Conservation (phyloP, 352 stramenopile species). For the Phytophthora pluvialis region DNA sequence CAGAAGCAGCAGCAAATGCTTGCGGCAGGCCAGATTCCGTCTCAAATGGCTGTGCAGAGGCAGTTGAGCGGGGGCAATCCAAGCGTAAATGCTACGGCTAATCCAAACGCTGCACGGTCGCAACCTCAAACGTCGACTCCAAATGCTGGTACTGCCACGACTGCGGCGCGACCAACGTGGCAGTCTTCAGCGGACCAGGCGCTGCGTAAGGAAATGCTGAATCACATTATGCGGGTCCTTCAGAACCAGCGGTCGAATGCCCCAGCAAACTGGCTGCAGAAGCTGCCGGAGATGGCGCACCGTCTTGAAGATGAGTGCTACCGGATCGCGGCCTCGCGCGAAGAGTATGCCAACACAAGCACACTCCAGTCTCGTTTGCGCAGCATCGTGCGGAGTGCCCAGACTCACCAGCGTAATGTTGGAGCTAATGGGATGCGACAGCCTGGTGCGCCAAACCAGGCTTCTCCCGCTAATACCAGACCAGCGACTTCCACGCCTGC, state of each 20-base stretch:
- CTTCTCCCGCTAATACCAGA: slow-evolving; percentile 27
- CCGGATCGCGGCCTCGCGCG: slow-evolving; percentile 81
- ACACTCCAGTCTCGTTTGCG: slow-evolving; percentile 97
- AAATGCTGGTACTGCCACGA: slow-evolving; percentile 8
- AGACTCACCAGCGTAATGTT: slow-evolving; percentile 67
- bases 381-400: slow-evolving; percentile 90
- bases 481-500: slow-evolving; percentile 23
- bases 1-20: slow-evolving; percentile 53
- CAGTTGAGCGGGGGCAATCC: slow-evolving; percentile 36
- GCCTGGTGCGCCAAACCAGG: slow-evolving; percentile 31
- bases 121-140: slow-evolving; percentile 30
- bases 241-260: slow-evolving; percentile 96
- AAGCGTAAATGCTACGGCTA: slow-evolving; percentile 21
- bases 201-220: slow-evolving; percentile 85
- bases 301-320: slow-evolving; percentile 98
- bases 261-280: slow-evolving; percentile 96
- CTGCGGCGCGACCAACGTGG: slow-evolving; percentile 55
- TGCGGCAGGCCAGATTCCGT: slow-evolving; percentile 23
- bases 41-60: slow-evolving; percentile 38
- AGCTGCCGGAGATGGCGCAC: slow-evolving; percentile 98
- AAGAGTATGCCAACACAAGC: slow-evolving; percentile 95
- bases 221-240: slow-evolving; percentile 95
- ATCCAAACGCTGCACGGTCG: slow-evolving; percentile 27
- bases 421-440: slow-evolving; percentile 38
- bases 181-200: slow-evolving; percentile 76